Conservation (phyloP, 1,284 basidiomycete genomes). For the Sanghuangporus weigelae region DNA sequence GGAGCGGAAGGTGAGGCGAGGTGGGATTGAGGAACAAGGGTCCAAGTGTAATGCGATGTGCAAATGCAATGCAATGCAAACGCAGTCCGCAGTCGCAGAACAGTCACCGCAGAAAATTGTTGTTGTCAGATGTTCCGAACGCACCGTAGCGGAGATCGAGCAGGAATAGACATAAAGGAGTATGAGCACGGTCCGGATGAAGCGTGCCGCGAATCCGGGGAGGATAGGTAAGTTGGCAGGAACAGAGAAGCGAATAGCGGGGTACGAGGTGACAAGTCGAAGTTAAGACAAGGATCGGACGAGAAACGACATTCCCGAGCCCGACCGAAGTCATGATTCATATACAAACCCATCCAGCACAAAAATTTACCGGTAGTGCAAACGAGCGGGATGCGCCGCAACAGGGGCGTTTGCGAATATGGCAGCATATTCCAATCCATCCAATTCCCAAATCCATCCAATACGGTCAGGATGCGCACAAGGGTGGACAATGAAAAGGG, state of each 20-base stretch:
- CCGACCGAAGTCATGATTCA: not conserved
- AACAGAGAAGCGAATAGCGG: constrained; percentile 19
- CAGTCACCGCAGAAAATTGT: not conserved
- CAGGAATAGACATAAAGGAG: constrained; percentile 3
- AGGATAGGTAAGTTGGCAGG: not conserved
- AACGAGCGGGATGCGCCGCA: not conserved
- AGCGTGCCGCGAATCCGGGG: constrained; percentile 16
- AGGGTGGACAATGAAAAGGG: not conserved
- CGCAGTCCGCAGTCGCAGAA: not conserved
- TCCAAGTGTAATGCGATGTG: not conserved
- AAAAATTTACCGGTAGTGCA: not conserved
- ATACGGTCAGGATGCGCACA: not conserved
- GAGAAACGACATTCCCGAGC: not conserved
- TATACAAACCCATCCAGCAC: not conserved
- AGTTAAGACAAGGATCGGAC: not conserved
- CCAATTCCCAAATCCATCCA: not conserved
- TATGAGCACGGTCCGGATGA: constrained; percentile 26
- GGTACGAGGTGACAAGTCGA: not conserved
- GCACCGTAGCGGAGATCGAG: not conserved
- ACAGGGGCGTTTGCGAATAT: not conserved
- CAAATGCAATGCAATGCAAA: not conserved
- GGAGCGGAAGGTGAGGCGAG: constrained; percentile 5
- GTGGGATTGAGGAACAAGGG: not conserved
- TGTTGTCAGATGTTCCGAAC: not conserved
- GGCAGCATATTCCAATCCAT: not conserved